Percentiles rank a stretch among this genome's conserved stretches.
Evolutionary conservation across 2,329 filamentous ascomycete species (phyloP).

Genomic region (Neocatenulostroma microsporum): DNA sequence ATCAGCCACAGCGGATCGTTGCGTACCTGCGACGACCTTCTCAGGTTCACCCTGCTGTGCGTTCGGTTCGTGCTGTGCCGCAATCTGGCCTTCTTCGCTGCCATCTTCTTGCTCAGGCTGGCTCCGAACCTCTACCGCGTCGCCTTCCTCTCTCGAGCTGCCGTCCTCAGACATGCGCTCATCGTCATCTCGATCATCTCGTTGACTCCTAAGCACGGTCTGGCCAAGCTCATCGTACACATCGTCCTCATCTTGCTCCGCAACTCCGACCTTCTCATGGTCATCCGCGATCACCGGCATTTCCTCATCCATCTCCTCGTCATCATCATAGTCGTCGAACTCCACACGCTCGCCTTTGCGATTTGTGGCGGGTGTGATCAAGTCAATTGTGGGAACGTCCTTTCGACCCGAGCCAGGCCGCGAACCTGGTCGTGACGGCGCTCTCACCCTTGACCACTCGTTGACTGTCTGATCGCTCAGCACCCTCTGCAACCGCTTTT

Average conservation of each 20-base stretch:
- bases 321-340: conserved; percentile 17
- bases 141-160: too few relatives aligned
- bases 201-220: conserved; percentile 27
- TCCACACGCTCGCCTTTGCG: conserved; percentile 9
- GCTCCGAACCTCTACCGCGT: too few relatives aligned
- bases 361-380: conserved; percentile 26
- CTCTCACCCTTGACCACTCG: conserved; percentile 12
- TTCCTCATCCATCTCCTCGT: conserved; percentile 11
- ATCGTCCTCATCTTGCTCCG: conserved; percentile 29
- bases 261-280: conserved; percentile 18
- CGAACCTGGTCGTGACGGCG: conserved; percentile 12
- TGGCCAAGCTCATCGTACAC: conserved; percentile 32
- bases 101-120: background rate
- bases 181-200: conserved; percentile 15
- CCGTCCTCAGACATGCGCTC: conserved; percentile 4
- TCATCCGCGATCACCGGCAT: conserved; percentile 10
- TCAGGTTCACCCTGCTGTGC: conserved; percentile 9
- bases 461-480: conserved; percentile 18
- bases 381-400: conserved; percentile 16
- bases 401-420: conserved; percentile 12
- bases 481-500: conserved; percentile 12
- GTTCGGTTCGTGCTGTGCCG: background rate
- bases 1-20: conserved; percentile 37
- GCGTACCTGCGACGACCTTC: conserved; percentile 16
- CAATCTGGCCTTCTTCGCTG: background rate